These are phyloP conservation scores for Microcyclosporella mali DNA, from an alignment of 2,329 filamentous ascomycete species.

Conservation along the genomic window DNA sequence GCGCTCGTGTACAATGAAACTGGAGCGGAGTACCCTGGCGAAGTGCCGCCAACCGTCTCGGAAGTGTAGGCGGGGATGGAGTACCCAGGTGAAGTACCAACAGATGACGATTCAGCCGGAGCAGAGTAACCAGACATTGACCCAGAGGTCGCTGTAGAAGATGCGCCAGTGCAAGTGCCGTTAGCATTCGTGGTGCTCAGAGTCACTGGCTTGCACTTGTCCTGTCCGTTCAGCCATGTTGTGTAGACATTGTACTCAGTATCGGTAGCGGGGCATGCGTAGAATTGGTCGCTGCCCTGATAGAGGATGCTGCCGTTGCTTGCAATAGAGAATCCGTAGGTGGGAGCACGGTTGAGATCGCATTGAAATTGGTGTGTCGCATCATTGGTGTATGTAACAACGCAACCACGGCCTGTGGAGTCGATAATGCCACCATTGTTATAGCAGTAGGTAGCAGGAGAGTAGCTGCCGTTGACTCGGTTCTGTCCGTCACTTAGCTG, in stretches of 20 bases:
- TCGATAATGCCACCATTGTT: constrained; percentile 13
- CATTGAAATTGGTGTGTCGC: constrained; percentile 17
- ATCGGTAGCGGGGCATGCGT: constrained; percentile 11
- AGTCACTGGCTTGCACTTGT: constrained; percentile 14
- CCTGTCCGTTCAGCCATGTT: constrained; percentile 9
- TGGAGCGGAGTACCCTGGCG: background rate
- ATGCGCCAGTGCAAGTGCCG: constrained; percentile 6
- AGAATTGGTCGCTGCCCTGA: constrained; percentile 14
- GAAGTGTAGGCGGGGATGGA: too few relatives aligned
- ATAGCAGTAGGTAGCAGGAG: constrained; percentile 14
- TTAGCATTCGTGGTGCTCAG: constrained; percentile 6
- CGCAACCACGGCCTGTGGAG: constrained; percentile 3
- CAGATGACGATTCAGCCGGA: background rate
- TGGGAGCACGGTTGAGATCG: constrained; percentile 11
- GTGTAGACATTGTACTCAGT: constrained; percentile 18
- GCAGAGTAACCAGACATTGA: background rate
- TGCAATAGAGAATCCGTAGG: constrained; percentile 12
- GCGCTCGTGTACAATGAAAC: too few relatives aligned
- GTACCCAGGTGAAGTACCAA: background rate
- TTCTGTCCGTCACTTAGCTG: constrained; percentile 19
- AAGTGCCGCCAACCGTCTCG: background rate
- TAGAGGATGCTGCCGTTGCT: constrained; percentile 12
- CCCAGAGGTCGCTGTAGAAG: background rate
- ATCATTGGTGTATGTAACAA: constrained; percentile 12
- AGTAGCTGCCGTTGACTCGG: constrained; percentile 13